Evolutionary conservation across 2,329 filamentous ascomycete genomes (phyloP).

Genomic region (Neofusicoccum umdonicola): DNA sequence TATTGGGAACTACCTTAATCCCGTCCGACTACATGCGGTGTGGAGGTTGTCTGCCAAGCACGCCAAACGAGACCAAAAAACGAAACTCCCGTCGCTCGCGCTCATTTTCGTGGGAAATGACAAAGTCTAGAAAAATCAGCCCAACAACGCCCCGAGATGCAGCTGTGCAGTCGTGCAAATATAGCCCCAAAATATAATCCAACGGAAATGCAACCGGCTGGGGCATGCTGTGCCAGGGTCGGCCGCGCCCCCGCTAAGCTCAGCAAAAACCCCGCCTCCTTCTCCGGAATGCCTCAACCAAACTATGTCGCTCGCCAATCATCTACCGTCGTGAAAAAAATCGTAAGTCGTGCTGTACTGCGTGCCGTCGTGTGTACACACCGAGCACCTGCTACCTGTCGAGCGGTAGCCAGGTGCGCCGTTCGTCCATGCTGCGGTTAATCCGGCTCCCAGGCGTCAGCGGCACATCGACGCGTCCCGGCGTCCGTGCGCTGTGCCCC

Average conservation of each 20-base stretch:
- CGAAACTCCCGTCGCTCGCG: background rate
- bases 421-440: constrained; percentile 64
- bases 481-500: constrained; percentile 41
- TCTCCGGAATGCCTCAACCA: background rate
- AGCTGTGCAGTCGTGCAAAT: background rate
- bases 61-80: background rate
- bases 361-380: background rate
- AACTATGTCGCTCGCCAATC: constrained; percentile 2
- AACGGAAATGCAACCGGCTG: background rate
- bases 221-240: background rate
- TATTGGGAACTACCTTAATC: constrained; percentile 7
- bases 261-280: background rate
- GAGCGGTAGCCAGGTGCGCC: constrained; percentile 54
- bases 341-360: constrained; percentile 5
- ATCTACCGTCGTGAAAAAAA: constrained; percentile 1
- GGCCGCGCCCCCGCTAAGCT: background rate
- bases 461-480: constrained; percentile 54
- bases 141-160: background rate
- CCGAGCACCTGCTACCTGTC: constrained; percentile 22
- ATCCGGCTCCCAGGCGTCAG: constrained; percentile 62
- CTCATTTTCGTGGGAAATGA: background rate
- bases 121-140: background rate
- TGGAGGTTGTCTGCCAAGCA: background rate
- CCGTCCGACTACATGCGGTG: constrained; percentile 8
- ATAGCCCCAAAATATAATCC: constrained; percentile 6